A percentile compares a stretch with the other conserved stretches of the same genome.
These are phyloP conservation scores for Candida endomychidarum DNA, from an alignment of 805 yeast genomes.

Conservation along the genomic window DNA sequence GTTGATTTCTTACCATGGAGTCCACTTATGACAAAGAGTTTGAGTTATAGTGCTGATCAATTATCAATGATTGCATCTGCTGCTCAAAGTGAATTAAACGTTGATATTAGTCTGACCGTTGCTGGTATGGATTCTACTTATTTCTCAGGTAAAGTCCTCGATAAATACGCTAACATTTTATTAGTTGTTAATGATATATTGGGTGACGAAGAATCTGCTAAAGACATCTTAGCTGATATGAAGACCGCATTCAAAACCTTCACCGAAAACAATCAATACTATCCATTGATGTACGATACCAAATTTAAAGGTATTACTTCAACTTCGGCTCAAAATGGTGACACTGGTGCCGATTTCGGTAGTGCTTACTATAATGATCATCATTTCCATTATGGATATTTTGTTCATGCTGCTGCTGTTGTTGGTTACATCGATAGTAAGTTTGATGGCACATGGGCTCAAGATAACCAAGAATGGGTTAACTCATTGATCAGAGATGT, in stretches of 20 bases:
- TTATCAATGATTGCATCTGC: conserved; percentile 42
- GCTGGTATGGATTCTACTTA: conserved; percentile 41
- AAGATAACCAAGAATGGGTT: conserved; percentile 52
- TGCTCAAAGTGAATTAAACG: conserved; percentile 47
- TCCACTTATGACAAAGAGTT: conserved; percentile 25
- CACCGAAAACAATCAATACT: conserved; percentile 41
- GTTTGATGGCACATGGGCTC: conserved; percentile 56
- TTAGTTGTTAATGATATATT: conserved; percentile 51
- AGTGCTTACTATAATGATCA: conserved; percentile 81
- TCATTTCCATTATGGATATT: conserved; percentile 85
- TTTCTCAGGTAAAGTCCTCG: conserved; percentile 53
- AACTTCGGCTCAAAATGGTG: conserved; percentile 45
- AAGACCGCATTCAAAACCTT: conserved; percentile 46
- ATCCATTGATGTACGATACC: conserved; percentile 57
- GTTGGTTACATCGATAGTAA: conserved; percentile 64
- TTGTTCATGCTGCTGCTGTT: conserved; percentile 78
- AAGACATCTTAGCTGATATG: conserved; percentile 31
- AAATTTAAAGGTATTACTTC: conserved; percentile 58
- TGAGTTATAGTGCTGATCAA: conserved; percentile 45
- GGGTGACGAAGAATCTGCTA: conserved; percentile 39
- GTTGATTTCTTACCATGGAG: conserved; percentile 49
- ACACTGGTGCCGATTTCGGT: conserved; percentile 59
- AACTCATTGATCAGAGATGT: conserved; percentile 64
- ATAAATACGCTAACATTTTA: conserved; percentile 57
- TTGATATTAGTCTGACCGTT: conserved; percentile 44